These are phyloP conservation scores for Galium porrigens DNA, from an alignment of 305 asterid genomes.

Conservation along the genomic window DNA sequence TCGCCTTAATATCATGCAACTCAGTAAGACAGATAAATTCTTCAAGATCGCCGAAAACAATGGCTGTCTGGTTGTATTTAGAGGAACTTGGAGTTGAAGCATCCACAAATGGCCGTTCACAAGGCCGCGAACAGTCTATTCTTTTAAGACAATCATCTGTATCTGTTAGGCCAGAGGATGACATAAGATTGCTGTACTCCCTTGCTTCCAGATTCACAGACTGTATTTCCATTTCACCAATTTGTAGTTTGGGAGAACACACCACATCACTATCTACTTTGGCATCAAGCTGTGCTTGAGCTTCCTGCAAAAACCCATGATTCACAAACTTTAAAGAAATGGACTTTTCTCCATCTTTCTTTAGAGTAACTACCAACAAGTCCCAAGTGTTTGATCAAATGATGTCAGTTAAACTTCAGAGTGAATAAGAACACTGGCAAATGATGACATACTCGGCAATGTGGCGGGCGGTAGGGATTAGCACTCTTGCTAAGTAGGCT, in stretches of 20 bases:
- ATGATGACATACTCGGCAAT: slow-evolving; percentile 21
- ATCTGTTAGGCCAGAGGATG: slow-evolving; percentile 9
- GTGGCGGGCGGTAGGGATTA: slow-evolving; percentile 44
- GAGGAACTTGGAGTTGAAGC: slow-evolving; percentile 12
- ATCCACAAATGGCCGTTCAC: slow-evolving; percentile 10
- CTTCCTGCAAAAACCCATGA: slow-evolving; percentile 19
- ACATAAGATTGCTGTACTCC: neutral
- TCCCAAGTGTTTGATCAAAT: neutral
- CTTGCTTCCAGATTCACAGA: neutral
- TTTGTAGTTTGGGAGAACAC: slow-evolving; percentile 5
- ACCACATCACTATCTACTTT: slow-evolving; percentile 14
- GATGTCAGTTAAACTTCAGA: neutral
- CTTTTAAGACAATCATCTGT: slow-evolving; percentile 6
- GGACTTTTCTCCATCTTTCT: neutral
- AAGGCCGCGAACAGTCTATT: slow-evolving; percentile 6
- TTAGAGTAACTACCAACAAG: slow-evolving; percentile 5
- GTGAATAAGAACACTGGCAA: slow-evolving; percentile 4
- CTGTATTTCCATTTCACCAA: slow-evolving; percentile 7
- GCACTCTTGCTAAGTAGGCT: slow-evolving; percentile 27
- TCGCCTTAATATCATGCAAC: slow-evolving; percentile 15
- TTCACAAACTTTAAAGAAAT: neutral
- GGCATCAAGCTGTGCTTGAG: slow-evolving; percentile 7
- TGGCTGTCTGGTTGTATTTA: neutral
- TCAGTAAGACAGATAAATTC: neutral
- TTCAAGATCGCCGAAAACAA: neutral